Evolutionary conservation across 495 filamentous ascomycete species (phyloP), one percentile per base, ranked within the genome.

Genomic region (Penicillium riverlandense): DNA sequence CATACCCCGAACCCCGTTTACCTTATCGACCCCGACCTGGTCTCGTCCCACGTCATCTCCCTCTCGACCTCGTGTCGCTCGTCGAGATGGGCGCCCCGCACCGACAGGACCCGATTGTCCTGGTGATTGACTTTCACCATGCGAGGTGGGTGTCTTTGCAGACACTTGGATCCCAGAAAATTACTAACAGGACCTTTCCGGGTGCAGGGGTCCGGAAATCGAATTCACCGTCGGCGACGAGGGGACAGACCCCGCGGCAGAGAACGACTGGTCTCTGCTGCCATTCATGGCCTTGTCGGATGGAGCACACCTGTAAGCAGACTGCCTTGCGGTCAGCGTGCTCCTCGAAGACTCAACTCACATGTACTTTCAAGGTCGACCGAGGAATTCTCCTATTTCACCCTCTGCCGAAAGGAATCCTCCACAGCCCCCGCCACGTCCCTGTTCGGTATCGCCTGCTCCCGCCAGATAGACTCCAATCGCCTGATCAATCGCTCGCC

Each of bases 331-430:
- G 28, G 16, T 14, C 15, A 4, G 22, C 22, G 3, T 22, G 2
- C 22, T 22, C 22, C 22, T 22, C 22, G 22, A 22, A 6, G 22
- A 22, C 22, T 22, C 22, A 22, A 6, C 22, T 22, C 22, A 22
- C 22, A 22, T 4, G 2, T 2, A 4, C 22, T 34, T 27, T 39
- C 34, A 53, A 92, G 87, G 33, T 78, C 86, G 8, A 83, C 81
- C 16, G 92, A 98, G 62, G 92, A 97, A 63, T 97, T 96, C 72
- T 96, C 89, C 41, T 98, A 97, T 70, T 98, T 98, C 66, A 97
- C 94, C 11, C 83, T 98, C 33, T 76, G 85, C 37, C 82, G 80
- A 36, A 81, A 80, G 39, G 80, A 75, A 32, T 79, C 76, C 29
- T 59, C 67, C 32, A 64, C 63, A 6, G 55, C 58, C 8, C 75